Percentiles rank a stretch among this genome's conserved stretches.
Conservation (phyloP, 2,329 filamentous ascomycete species). For the Fusarium gaditjirri region DNA sequence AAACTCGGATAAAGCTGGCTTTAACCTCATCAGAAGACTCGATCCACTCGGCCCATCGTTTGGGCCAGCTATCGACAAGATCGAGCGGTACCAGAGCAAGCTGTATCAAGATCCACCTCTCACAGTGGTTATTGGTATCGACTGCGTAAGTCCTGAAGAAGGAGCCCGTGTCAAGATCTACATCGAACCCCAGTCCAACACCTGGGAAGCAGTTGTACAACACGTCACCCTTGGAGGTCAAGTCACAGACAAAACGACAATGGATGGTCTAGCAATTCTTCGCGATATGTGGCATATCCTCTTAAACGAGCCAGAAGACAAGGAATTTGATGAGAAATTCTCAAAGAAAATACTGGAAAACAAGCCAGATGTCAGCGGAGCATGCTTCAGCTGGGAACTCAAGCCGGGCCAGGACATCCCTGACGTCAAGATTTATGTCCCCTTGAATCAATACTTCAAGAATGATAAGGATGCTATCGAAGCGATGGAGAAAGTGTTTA, state of each 20-base stretch:
- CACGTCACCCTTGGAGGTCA: constrained; percentile 42
- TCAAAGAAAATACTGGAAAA: constrained; percentile 19
- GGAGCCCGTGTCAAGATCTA: constrained; percentile 45
- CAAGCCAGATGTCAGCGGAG: constrained; percentile 31
- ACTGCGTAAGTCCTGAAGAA: constrained; percentile 40
- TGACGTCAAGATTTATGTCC: constrained; percentile 43
- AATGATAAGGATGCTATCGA: constrained; percentile 17
- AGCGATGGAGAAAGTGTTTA: constrained; percentile 22
- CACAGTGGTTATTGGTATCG: constrained; percentile 42
- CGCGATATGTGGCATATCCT: constrained; percentile 42
- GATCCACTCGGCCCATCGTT: constrained; percentile 25
- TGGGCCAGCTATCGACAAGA: constrained; percentile 25
- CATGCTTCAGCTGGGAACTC: constrained; percentile 44
- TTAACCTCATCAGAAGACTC: constrained; percentile 38
- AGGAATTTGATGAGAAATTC: constrained; percentile 7
- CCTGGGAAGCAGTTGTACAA: constrained; percentile 38
- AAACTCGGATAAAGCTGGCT: constrained; percentile 34
- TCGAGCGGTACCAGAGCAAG: constrained; percentile 33
- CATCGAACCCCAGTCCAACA: constrained; percentile 38
- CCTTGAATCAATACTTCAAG: constrained; percentile 39
- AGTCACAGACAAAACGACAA: constrained; percentile 31
- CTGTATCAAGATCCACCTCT: constrained; percentile 28
- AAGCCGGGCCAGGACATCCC: constrained; percentile 36
- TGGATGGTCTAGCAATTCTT: constrained; percentile 37
- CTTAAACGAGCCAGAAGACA: constrained; percentile 39